Percentiles rank a stretch among this genome's conserved stretches.
Conservation (phyloP, 1,139 yeast species). For the Nakaseomyces delphensis region DNA sequence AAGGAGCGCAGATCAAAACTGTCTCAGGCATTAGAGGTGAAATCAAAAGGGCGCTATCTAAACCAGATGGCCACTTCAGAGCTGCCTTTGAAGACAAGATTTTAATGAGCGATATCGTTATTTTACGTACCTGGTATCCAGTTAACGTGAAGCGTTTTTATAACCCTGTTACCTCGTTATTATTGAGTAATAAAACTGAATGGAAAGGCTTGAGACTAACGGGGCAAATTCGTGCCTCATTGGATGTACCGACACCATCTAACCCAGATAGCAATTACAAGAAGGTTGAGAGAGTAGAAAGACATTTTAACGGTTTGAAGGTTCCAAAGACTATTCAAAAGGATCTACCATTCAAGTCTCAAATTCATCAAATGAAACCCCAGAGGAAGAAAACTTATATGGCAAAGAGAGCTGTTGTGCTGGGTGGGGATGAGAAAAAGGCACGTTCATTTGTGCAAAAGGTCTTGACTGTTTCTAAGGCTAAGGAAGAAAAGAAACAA, state of each 20-base stretch:
- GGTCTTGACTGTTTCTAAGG: constrained; percentile 74
- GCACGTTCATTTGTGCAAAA: constrained; percentile 85
- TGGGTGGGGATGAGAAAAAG: constrained; percentile 89
- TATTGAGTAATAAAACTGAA: constrained; percentile 63
- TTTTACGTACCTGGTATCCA: constrained; percentile 95
- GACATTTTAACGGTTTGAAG: constrained; percentile 77
- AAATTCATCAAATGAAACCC: constrained; percentile 79
- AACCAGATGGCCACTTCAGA: constrained; percentile 94
- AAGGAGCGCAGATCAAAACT: constrained; percentile 93
- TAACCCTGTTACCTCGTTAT: constrained; percentile 89
- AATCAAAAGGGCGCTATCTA: constrained; percentile 85
- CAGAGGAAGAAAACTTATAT: constrained; percentile 75
- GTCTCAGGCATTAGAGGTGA: constrained; percentile 98
- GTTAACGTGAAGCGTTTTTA: constrained; percentile 83
- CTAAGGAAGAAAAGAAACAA: constrained; percentile 72
- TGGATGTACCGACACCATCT: constrained; percentile 57
- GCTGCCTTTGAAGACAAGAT: constrained; percentile 98
- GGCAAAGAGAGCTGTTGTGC: constrained; percentile 88
- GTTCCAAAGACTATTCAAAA: constrained; percentile 75
- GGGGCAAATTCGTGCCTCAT: constrained; percentile 82
- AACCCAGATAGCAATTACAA: constrained; percentile 60
- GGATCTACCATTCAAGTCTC: constrained; percentile 84
- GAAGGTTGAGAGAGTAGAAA: constrained; percentile 78
- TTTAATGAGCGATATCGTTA: constrained; percentile 77
- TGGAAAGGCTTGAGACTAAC: constrained; percentile 97